Percentiles rank a stretch among this genome's conserved stretches.
phyloP scores from a whole-genome alignment of 805 yeast genomes.

The Cyberlindnera mississippiensis region DNA sequence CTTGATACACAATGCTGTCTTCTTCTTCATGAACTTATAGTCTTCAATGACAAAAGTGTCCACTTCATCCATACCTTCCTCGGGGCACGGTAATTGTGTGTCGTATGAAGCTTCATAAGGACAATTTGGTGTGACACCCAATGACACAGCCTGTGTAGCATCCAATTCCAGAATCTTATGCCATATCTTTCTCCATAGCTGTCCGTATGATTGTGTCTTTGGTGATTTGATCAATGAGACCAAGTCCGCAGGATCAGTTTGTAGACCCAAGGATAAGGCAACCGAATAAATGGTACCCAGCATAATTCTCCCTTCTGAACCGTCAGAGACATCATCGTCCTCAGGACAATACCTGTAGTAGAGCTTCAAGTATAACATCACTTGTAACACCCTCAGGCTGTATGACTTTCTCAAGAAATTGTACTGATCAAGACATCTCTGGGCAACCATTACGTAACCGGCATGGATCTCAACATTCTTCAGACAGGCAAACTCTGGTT shows the following conservation, averaged over 20 bases:
- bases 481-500: slow-evolving; percentile 10
- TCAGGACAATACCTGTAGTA: slow-evolving; percentile 50
- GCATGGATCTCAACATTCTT: slow-evolving; percentile 12
- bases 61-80: slow-evolving; percentile 31
- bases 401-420: slow-evolving; percentile 43
- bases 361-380: slow-evolving; percentile 44
- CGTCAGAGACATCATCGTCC: slow-evolving; percentile 52
- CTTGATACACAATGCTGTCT: slow-evolving; percentile 29
- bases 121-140: slow-evolving; percentile 19
- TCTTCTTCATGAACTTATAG: slow-evolving; percentile 30
- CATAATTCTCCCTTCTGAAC: slow-evolving; percentile 44
- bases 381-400: slow-evolving; percentile 45
- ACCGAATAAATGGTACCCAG: slow-evolving; percentile 48
- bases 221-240: slow-evolving; percentile 7
- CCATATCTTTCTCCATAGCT: slow-evolving; percentile 28
- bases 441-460: slow-evolving; percentile 12
- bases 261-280: slow-evolving; percentile 51
- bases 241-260: slow-evolving; percentile 47
- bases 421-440: slow-evolving; percentile 47
- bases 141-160: slow-evolving; percentile 10
- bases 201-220: slow-evolving; percentile 12
- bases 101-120: slow-evolving; percentile 20
- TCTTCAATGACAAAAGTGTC: slow-evolving; percentile 36
- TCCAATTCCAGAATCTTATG: slow-evolving; percentile 25
- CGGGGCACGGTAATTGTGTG: slow-evolving; percentile 29